These are phyloP conservation scores for Themeda triandra DNA, from an alignment of 176 grass and related monocot species.

Conservation along the genomic window DNA sequence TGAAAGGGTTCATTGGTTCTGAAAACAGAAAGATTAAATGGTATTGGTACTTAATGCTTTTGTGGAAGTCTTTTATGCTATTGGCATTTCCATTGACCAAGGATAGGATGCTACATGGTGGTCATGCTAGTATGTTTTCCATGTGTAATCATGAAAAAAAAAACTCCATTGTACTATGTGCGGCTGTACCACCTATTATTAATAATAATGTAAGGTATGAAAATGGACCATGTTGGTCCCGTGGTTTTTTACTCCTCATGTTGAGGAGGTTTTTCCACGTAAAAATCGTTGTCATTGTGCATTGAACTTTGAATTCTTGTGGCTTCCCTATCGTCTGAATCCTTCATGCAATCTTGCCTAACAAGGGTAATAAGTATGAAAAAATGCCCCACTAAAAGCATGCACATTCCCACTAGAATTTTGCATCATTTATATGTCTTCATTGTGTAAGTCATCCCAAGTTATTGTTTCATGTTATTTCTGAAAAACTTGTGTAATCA, in stretches of 20 bases:
- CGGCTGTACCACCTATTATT: not conserved
- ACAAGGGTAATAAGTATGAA: no score
- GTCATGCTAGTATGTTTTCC: not conserved
- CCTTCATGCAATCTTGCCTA: not conserved
- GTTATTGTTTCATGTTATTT: no score
- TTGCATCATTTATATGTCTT: no score
- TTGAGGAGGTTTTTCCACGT: not conserved
- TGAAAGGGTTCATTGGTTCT: no score
- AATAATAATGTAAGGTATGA: not conserved
- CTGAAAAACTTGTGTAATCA: no score
- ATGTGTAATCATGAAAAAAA: not conserved
- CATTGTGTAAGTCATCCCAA: no score
- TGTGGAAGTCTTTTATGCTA: no score
- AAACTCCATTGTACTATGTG: not conserved
- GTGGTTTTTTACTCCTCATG: not conserved
- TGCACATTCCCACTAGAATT: no score
- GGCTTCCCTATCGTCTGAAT: not conserved
- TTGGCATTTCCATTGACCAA: no score
- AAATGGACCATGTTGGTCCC: not conserved
- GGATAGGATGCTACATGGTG: not conserved
- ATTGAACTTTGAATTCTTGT: not conserved
- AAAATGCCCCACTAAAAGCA: no score
- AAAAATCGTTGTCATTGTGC: not conserved
- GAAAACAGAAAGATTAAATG: no score
- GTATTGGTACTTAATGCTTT: no score